These are phyloP conservation scores for Chenopodium berlandieri DNA, from an alignment of 148 eudicot species.

Conservation along the genomic window DNA sequence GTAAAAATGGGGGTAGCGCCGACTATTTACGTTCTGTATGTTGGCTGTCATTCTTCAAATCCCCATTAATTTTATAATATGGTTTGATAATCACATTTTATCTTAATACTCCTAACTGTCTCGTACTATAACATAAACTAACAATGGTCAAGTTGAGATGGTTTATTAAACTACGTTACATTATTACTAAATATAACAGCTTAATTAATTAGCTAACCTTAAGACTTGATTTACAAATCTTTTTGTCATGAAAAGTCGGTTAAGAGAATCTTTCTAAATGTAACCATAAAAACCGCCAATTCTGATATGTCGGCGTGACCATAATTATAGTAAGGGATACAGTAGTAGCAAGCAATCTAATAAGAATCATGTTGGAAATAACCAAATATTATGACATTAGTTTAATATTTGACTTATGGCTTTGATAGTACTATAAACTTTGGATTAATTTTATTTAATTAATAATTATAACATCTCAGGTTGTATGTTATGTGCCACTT, in stretches of 20 bases:
- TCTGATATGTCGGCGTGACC: conserved; percentile 44
- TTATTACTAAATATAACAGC: too few relatives aligned
- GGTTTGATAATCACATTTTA: background rate
- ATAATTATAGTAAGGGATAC: conserved; percentile 3
- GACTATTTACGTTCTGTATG: conserved; percentile 32
- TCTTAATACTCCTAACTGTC: conserved; percentile 23
- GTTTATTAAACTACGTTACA: background rate
- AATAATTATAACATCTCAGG: background rate
- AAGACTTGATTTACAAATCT: conserved; percentile 20
- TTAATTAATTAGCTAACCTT: conserved; percentile 5
- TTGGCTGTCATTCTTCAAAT: conserved; percentile 56
- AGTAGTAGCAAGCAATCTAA: background rate
- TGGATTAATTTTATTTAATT: background rate
- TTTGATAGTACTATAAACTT: conserved; percentile 8
- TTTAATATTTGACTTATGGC: conserved; percentile 29
- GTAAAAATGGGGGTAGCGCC: conserved; percentile 23
- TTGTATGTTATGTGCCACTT: background rate
- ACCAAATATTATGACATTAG: background rate
- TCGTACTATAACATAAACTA: conserved; percentile 24
- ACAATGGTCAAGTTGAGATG: conserved; percentile 16
- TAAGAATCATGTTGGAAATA: conserved; percentile 12
- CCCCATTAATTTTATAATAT: conserved; percentile 1
- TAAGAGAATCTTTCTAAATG: conserved; percentile 29
- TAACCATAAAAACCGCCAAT: conserved; percentile 33
- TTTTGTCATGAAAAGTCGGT: conserved; percentile 31